Evolutionary conservation across 2,329 filamentous ascomycete genomes (phyloP).

Genomic region (Helminthosporium solani): DNA sequence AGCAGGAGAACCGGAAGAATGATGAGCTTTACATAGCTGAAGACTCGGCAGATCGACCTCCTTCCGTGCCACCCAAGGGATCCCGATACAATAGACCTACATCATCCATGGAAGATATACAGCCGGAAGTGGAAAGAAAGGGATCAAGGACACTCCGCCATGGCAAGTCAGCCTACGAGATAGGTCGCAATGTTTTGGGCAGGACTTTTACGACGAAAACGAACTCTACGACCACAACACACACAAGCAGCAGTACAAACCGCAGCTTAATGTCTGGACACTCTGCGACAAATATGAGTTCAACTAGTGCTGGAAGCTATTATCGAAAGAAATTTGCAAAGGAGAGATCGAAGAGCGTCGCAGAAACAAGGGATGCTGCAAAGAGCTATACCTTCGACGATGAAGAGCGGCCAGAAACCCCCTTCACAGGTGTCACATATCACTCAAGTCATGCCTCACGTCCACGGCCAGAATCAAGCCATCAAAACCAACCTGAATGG

Average conservation of each 20-base stretch:
- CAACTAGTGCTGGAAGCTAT: slow-evolving; percentile 91
- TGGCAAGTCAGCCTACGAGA: slow-evolving; percentile 76
- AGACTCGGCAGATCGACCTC: slow-evolving; percentile 48
- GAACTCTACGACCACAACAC: slow-evolving; percentile 69
- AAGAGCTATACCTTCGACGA: slow-evolving; percentile 44
- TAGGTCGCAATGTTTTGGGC: slow-evolving; percentile 67
- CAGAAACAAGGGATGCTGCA: slow-evolving; percentile 54
- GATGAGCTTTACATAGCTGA: slow-evolving; percentile 54
- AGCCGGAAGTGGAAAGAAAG: slow-evolving; percentile 31
- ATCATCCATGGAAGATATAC: slow-evolving; percentile 38
- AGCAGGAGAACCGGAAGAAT: slow-evolving; percentile 40
- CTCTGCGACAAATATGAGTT: slow-evolving; percentile 87
- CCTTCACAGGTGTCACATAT: slow-evolving; percentile 78
- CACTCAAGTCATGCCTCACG: slow-evolving; percentile 80
- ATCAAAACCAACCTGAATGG: slow-evolving; percentile 41
- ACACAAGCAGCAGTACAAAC: slow-evolving; percentile 69
- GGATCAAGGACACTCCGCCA: slow-evolving; percentile 50
- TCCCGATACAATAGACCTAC: slow-evolving; percentile 44
- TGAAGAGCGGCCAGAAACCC: slow-evolving; percentile 50
- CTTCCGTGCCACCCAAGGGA: slow-evolving; percentile 63
- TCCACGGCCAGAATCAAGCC: slow-evolving; percentile 56
- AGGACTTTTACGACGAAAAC: slow-evolving; percentile 89
- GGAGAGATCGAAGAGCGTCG: slow-evolving; percentile 62
- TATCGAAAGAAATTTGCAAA: slow-evolving; percentile 68
- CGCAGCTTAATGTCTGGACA: slow-evolving; percentile 90